Percentiles rank a stretch among this genome's conserved stretches.
Evolutionary conservation across 176 grass and related monocot genomes (phyloP).

Genomic region (Triticum dicoccoides): DNA sequence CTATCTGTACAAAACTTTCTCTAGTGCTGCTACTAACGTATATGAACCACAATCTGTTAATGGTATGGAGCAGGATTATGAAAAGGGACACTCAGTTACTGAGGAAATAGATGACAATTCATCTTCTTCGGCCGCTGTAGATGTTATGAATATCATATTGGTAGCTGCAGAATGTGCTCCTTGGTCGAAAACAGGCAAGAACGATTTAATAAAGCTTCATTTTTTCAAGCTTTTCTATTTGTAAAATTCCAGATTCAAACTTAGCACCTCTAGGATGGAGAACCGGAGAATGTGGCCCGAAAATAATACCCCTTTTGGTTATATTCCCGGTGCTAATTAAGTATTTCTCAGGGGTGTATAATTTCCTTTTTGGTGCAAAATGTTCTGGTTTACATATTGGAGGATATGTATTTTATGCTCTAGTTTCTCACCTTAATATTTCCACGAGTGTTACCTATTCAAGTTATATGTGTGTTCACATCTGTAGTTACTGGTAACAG

Average conservation of each 20-base stretch:
- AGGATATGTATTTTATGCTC: neutral
- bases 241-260: conserved; percentile 1
- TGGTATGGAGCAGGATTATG: conserved; percentile 24
- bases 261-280: conserved; percentile 1
- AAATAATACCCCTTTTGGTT: neutral
- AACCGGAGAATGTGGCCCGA: neutral
- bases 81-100: conserved; percentile 28
- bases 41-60: conserved; percentile 41
- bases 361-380: neutral
- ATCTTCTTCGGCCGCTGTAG: conserved; percentile 39
- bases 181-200: conserved; percentile 98
- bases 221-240: neutral
- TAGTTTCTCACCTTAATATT: conserved; percentile 21
- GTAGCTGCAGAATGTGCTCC: conserved; percentile 88
- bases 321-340: neutral
- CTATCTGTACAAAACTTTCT: conserved; percentile 26
- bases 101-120: conserved; percentile 43
- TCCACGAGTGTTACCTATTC: neutral
- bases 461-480: neutral
- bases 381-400: neutral
- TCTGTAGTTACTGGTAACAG: neutral
- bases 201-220: conserved; percentile 8
- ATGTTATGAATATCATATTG: conserved; percentile 82
- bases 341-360: neutral
- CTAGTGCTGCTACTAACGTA: conserved; percentile 23